A percentile compares a stretch with the other conserved stretches of the same genome.
Conservation (phyloP, 495 filamentous ascomycete genomes). For the Evansstolkia leycettana region DNA sequence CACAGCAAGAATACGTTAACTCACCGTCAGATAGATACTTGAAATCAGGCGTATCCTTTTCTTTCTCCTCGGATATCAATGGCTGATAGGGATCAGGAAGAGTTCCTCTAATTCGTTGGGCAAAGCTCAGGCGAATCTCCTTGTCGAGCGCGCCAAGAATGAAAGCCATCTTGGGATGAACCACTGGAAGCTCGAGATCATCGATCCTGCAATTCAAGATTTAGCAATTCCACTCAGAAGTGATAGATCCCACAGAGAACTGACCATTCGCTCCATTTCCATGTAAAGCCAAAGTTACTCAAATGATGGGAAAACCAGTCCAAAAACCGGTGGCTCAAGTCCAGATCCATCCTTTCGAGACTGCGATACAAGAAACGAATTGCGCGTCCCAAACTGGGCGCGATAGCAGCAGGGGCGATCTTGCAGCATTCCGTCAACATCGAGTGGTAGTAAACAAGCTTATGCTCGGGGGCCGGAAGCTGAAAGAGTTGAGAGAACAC, state of each 20-base stretch:
- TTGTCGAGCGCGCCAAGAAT: conserved; percentile 86
- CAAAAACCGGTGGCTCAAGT: conserved; percentile 75
- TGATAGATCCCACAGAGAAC: conserved; percentile 7
- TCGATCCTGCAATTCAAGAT: conserved; percentile 43
- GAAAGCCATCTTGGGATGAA: conserved; percentile 86
- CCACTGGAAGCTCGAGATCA: conserved; percentile 60
- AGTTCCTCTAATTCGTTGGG: conserved; percentile 88
- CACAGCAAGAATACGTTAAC: conserved; percentile 14
- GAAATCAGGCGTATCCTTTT: conserved; percentile 87
- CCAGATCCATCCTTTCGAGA: conserved; percentile 70
- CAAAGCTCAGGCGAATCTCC: conserved; percentile 93
- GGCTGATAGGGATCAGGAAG: conserved; percentile 73
- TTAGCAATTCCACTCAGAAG: conserved; percentile 2
- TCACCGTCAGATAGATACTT: conserved; percentile 76
- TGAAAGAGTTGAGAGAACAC: conserved; percentile 91
- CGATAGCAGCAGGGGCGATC: conserved; percentile 86
- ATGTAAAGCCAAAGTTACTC: conserved; percentile 98
- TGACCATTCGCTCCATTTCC: conserved; percentile 98
- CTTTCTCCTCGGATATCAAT: conserved; percentile 75
- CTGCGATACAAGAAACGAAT: conserved; percentile 84
- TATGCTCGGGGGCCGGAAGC: conserved; percentile 80
- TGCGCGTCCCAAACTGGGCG: conserved; percentile 86
- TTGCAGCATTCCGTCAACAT: conserved; percentile 92
- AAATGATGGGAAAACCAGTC: conserved; percentile 98
- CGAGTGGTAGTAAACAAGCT: conserved; percentile 91